Evolutionary conservation across 805 yeast species (phyloP).

Genomic region (Metschnikowia kofuensis): DNA sequence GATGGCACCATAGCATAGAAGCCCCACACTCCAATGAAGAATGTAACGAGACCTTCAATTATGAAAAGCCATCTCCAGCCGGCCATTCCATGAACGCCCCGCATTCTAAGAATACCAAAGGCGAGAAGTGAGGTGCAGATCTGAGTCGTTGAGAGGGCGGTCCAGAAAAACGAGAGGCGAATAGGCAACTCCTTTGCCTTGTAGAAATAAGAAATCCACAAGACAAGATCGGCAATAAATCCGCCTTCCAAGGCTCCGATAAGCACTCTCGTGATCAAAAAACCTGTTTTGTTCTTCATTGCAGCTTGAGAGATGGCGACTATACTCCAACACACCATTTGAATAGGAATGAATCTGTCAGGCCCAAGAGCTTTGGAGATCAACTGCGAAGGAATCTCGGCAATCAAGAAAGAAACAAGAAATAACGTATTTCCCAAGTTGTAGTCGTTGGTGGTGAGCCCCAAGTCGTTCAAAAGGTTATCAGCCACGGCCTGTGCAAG

Average conservation of each 20-base stretch:
- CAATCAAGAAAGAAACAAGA: slow-evolving; percentile 48
- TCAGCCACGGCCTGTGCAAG: slow-evolving; percentile 58
- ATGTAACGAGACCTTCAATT: slow-evolving; percentile 59
- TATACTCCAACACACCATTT: slow-evolving; percentile 54
- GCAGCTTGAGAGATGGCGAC: slow-evolving; percentile 53
- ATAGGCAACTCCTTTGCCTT: slow-evolving; percentile 56
- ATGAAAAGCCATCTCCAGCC: slow-evolving; percentile 69
- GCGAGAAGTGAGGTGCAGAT: slow-evolving; percentile 47
- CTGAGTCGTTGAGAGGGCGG: slow-evolving; percentile 48
- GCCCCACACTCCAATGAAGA: slow-evolving; percentile 46
- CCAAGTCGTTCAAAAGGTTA: slow-evolving; percentile 49
- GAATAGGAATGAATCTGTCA: slow-evolving; percentile 60
- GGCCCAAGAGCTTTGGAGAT: slow-evolving; percentile 63
- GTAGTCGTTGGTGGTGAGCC: slow-evolving; percentile 53
- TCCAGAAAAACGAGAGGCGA: slow-evolving; percentile 59
- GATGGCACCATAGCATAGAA: slow-evolving; percentile 53
- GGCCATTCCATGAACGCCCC: slow-evolving; percentile 41
- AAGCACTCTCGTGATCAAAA: slow-evolving; percentile 47
- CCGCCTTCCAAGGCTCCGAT: slow-evolving; percentile 67
- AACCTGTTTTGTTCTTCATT: slow-evolving; percentile 40
- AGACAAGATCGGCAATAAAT: slow-evolving; percentile 46
- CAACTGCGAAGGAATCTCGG: slow-evolving; percentile 66
- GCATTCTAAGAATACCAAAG: slow-evolving; percentile 51
- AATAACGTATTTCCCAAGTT: slow-evolving; percentile 59
- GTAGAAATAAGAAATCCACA: slow-evolving; percentile 68